Conservation (phyloP, 352 stramenopile genomes). For the Peronospora belbahrii region DNA sequence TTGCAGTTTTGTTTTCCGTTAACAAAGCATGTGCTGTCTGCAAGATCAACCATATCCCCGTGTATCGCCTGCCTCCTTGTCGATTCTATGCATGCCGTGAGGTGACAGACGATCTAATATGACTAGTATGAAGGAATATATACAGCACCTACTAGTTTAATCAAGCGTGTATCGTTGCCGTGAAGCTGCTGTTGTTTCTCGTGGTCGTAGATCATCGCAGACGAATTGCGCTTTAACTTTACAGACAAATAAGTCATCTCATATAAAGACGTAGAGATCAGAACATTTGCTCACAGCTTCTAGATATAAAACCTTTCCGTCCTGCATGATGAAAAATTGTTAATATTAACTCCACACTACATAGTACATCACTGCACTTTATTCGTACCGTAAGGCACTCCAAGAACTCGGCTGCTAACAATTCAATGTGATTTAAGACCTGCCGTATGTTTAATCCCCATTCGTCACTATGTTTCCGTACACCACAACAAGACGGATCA, state of each 20-base stretch:
- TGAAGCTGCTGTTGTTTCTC: slow-evolving; percentile 48
- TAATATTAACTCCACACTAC: not conserved
- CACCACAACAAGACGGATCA: not conserved
- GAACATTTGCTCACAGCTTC: slow-evolving; percentile 36
- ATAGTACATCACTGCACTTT: not conserved
- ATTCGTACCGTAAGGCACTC: slow-evolving; percentile 33
- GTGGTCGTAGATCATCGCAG: slow-evolving; percentile 55
- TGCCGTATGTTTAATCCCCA: slow-evolving; percentile 7
- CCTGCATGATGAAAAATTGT: slow-evolving; percentile 17
- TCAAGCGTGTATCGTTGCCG: slow-evolving; percentile 40
- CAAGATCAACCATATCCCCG: slow-evolving; percentile 72
- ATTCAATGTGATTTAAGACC: slow-evolving; percentile 57
- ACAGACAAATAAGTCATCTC: not conserved
- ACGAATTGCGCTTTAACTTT: slow-evolving; percentile 51
- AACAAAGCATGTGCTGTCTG: slow-evolving; percentile 69
- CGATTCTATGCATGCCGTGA: slow-evolving; percentile 32
- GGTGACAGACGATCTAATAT: not conserved
- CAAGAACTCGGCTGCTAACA: slow-evolving; percentile 48
- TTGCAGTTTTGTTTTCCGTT: slow-evolving; percentile 69
- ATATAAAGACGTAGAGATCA: not conserved
- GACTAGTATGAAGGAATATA: not conserved
- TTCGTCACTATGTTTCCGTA: not conserved
- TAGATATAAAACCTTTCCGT: slow-evolving; percentile 40
- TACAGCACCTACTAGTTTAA: slow-evolving; percentile 46
- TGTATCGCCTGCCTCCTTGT: slow-evolving; percentile 69